A percentile compares a stretch with the other conserved stretches of the same genome.
These are phyloP conservation scores for Trichoderma arundinaceum DNA, from an alignment of 2,329 filamentous ascomycete species.

Conservation along the genomic window DNA sequence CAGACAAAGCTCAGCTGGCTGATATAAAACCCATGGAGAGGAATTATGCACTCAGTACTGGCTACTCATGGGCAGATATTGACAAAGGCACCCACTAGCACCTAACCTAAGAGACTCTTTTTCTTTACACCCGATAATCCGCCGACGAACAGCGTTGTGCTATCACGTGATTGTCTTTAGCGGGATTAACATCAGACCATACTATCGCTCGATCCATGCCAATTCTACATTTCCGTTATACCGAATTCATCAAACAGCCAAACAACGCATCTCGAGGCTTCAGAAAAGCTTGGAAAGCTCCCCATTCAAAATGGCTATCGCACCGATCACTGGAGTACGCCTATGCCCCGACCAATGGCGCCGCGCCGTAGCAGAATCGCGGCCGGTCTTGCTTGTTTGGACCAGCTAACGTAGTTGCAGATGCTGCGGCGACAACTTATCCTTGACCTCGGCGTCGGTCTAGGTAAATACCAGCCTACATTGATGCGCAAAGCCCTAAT, in stretches of 20 bases:
- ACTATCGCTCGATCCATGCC: constrained; percentile 34
- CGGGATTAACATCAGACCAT: constrained; percentile 46
- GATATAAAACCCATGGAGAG: constrained; percentile 17
- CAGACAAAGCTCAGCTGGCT: constrained; percentile 6
- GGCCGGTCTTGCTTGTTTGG: constrained; percentile 42
- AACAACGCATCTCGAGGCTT: constrained; percentile 35
- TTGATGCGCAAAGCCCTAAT: background rate
- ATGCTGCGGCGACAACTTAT: constrained; percentile 67
- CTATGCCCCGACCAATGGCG: constrained; percentile 42
- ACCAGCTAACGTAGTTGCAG: constrained; percentile 44
- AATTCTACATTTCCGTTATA: constrained; percentile 25
- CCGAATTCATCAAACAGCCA: constrained; percentile 34
- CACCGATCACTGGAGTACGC: constrained; percentile 66
- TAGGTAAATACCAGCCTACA: constrained; percentile 52
- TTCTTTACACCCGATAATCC: constrained; percentile 32
- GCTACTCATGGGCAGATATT: background rate
- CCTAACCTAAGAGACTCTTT: constrained; percentile 1
- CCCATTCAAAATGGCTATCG: constrained; percentile 57
- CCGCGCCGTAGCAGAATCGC: constrained; percentile 32
- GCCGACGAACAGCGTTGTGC: constrained; percentile 25
- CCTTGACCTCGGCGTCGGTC: constrained; percentile 59
- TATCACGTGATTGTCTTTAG: constrained; percentile 39
- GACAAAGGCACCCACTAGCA: background rate
- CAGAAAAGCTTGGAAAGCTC: constrained; percentile 37
- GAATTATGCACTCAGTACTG: constrained; percentile 18